These are phyloP conservation scores for Russula foetens DNA, from an alignment of 768 basidiomycete genomes.

Conservation along the genomic window DNA sequence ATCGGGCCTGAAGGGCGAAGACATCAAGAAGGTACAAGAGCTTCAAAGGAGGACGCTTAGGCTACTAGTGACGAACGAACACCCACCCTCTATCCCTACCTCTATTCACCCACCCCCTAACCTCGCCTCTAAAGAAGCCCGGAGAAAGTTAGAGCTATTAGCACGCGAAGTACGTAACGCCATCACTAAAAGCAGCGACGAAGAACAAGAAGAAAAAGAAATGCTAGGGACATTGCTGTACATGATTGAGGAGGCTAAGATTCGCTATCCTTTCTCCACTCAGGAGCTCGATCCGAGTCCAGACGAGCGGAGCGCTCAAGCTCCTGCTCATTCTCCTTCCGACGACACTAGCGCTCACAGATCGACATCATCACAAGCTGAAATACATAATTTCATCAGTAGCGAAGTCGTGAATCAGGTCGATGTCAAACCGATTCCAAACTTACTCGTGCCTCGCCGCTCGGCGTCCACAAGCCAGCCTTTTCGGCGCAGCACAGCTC, in stretches of 20 bases:
- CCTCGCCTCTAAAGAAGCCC: neutral
- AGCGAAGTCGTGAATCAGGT: neutral
- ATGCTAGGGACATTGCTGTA: neutral
- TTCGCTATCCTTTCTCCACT: neutral
- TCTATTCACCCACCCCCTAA: neutral
- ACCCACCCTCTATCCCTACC: neutral
- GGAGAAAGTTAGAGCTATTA: too few relatives aligned
- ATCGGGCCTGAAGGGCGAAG: neutral
- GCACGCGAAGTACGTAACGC: too few relatives aligned
- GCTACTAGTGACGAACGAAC: neutral
- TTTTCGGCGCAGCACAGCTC: neutral
- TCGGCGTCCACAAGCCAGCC: neutral
- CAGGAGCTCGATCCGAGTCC: neutral
- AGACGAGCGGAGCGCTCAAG: neutral
- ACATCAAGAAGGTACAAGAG: neutral
- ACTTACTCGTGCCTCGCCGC: neutral
- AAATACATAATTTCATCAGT: neutral
- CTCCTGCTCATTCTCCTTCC: neutral
- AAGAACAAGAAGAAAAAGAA: too few relatives aligned
- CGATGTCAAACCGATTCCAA: neutral
- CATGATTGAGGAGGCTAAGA: neutral
- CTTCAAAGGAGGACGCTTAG: neutral
- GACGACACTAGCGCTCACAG: neutral
- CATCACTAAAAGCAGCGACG: too few relatives aligned
- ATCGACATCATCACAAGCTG: neutral